Percentiles rank a stretch among this genome's conserved stretches.
Conservation (phyloP, 2,329 filamentous ascomycete species). For the Fusarium newnesense region DNA sequence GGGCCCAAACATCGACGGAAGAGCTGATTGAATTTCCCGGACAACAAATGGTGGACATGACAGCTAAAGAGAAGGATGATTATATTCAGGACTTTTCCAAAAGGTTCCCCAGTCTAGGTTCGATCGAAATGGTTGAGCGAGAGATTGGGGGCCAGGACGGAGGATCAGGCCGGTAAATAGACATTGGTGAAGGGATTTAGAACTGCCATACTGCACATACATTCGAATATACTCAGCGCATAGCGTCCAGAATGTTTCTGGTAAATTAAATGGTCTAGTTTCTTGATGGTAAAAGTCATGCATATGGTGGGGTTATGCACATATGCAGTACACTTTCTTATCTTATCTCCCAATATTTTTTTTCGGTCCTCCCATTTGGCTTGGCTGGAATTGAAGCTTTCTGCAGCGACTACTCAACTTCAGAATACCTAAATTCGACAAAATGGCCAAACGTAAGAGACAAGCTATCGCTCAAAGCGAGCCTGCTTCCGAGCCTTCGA, state of each 20-base stretch:
- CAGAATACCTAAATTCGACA: conserved; percentile 14
- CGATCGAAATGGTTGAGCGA: conserved; percentile 89
- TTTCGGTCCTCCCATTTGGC: conserved; percentile 19
- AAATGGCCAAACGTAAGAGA: conserved; percentile 64
- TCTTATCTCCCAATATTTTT: conserved; percentile 50
- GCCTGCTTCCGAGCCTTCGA: conserved; percentile 32
- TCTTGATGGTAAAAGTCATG: conserved; percentile 19
- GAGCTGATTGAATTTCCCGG: conserved; percentile 60
- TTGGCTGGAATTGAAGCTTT: conserved; percentile 14
- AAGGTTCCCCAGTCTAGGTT: conserved; percentile 84
- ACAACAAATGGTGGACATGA: conserved; percentile 65
- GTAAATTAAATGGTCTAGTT: background rate
- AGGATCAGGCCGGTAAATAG: conserved; percentile 41
- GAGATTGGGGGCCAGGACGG: conserved; percentile 55
- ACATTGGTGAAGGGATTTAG: conserved; percentile 20
- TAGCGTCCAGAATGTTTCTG: conserved; percentile 27
- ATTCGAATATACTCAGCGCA: conserved; percentile 43
- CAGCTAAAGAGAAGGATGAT: conserved; percentile 69
- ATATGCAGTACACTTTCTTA: conserved; percentile 38
- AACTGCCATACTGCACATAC: conserved; percentile 27
- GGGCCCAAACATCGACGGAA: conserved; percentile 45
- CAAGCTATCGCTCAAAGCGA: conserved; percentile 47
- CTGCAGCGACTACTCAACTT: conserved; percentile 13
- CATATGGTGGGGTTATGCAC: conserved; percentile 37
- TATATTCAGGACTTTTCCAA: conserved; percentile 79